Conservation (phyloP, 108 stramenopile genomes). For the Fragilariopsis cylindrus region DNA sequence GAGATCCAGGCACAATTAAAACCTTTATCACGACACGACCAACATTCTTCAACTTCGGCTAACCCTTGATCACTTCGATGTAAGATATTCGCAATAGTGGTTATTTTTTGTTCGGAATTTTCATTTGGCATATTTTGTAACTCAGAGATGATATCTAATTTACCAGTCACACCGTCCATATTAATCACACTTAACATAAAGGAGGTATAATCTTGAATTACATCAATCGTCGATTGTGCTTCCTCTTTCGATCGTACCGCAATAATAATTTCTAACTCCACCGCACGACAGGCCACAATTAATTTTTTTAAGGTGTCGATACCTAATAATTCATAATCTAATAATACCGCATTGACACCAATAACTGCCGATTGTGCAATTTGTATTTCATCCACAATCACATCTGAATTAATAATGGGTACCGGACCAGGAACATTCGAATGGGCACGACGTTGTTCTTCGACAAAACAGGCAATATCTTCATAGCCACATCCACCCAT, state of each 20-base stretch:
- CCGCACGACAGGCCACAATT: conserved; percentile 41
- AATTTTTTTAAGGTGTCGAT: conserved; percentile 44
- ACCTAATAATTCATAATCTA: conserved; percentile 56
- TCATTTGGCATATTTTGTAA: conserved; percentile 21
- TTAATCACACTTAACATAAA: conserved; percentile 55
- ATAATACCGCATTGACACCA: conserved; percentile 59
- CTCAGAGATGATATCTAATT: conserved; percentile 40
- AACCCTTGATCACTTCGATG: conserved; percentile 68
- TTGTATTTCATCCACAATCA: conserved; percentile 85
- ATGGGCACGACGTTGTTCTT: conserved; percentile 66
- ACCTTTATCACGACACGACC: conserved; percentile 80
- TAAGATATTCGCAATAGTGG: conserved; percentile 67
- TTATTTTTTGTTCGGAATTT: conserved; percentile 55
- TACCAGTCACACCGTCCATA: conserved; percentile 44
- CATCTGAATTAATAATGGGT: conserved; percentile 72
- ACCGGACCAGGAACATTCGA: conserved; percentile 82
- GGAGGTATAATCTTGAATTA: conserved; percentile 39
- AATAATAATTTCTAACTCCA: conserved; percentile 66
- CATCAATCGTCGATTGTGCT: conserved; percentile 68
- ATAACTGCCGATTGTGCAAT: conserved; percentile 60
- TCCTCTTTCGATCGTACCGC: conserved; percentile 62
- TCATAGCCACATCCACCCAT: conserved; percentile 82
- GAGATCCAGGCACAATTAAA: conserved; percentile 84
- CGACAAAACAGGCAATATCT: conserved; percentile 56
- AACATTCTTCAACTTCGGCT: conserved; percentile 89